Conservation (phyloP, 129 eudicot species). For the Sambucus nigra region DNA sequence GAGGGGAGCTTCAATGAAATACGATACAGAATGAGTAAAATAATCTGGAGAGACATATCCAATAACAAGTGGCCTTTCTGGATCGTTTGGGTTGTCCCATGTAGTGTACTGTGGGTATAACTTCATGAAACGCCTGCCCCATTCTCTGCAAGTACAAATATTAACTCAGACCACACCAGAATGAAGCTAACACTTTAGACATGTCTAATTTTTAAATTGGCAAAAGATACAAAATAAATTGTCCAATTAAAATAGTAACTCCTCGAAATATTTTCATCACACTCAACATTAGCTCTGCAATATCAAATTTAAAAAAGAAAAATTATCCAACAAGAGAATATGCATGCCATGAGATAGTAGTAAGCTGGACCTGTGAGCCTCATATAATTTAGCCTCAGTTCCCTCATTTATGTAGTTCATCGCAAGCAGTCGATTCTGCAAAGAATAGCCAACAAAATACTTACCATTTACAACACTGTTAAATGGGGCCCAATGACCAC, state of each 20-base stretch:
- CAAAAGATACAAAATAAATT: not conserved
- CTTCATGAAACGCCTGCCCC: conserved; percentile 90
- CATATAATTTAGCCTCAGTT: conserved; percentile 71
- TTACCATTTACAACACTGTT: conserved; percentile 5
- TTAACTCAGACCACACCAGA: conserved; percentile 1
- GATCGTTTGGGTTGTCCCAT: conserved; percentile 89
- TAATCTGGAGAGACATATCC: conserved; percentile 98
- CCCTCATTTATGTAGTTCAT: conserved; percentile 97
- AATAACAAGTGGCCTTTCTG: conserved; percentile 79
- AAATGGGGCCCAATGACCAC: not conserved
- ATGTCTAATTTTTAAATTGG: not conserved
- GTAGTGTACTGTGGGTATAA: conserved; percentile 61
- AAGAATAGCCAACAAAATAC: conserved; percentile 9
- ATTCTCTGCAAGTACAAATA: conserved; percentile 51
- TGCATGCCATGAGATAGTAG: conserved; percentile 2
- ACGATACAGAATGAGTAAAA: conserved; percentile 94
- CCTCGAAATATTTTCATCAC: not conserved
- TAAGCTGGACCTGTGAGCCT: conserved; percentile 72
- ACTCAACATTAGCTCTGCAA: not conserved
- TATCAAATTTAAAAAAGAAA: no score
- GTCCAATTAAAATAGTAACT: not conserved
- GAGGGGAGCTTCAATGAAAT: conserved; percentile 92
- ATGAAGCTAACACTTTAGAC: not conserved
- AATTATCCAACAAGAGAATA: not conserved
- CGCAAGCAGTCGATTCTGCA: conserved; percentile 94